phyloP scores from a whole-genome alignment of 2,329 filamentous ascomycete species.

The Emericellopsis cladophorae region DNA sequence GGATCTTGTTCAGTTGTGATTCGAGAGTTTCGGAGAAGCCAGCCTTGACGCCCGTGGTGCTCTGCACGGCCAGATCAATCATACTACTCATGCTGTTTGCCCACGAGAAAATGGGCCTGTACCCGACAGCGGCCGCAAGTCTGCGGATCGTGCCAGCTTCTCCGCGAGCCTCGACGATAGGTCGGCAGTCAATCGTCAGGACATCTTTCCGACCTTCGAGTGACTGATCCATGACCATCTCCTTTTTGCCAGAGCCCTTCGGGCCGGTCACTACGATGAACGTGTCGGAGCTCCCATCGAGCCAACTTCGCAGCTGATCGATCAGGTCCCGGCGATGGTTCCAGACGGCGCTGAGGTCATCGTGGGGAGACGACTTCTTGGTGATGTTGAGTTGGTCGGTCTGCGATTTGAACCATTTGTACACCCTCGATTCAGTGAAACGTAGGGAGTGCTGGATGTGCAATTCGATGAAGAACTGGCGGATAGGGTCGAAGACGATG shows the following conservation, averaged over 20 bases:
- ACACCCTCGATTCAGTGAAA: constrained; percentile 58
- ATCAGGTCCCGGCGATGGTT: constrained; percentile 76
- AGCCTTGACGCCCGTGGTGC: constrained; percentile 86
- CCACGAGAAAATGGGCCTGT: constrained; percentile 89
- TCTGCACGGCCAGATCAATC: constrained; percentile 83
- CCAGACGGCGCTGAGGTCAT: constrained; percentile 71
- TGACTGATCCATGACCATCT: constrained; percentile 76
- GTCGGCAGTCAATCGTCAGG: constrained; percentile 83
- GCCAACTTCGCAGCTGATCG: constrained; percentile 69
- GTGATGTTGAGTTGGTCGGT: constrained; percentile 53
- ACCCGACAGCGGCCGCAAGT: constrained; percentile 74
- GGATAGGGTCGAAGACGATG: constrained; percentile 84
- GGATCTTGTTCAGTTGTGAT: constrained; percentile 78
- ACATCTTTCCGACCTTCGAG: constrained; percentile 66
- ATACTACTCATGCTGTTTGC: constrained; percentile 90
- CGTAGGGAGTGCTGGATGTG: constrained; percentile 72
- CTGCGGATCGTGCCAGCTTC: constrained; percentile 76
- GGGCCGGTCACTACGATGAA: constrained; percentile 93
- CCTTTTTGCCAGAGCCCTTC: constrained; percentile 79
- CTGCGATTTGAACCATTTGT: constrained; percentile 62
- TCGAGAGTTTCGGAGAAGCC: constrained; percentile 91
- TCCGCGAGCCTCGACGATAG: constrained; percentile 79
- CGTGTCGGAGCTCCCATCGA: constrained; percentile 79
- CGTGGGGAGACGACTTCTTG: constrained; percentile 45
- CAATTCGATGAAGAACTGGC: constrained; percentile 81